Evolutionary conservation across 768 basidiomycete species (phyloP), one percentile per base, ranked within the genome.

Genomic region (Sistotremastrum niveocremeum): DNA sequence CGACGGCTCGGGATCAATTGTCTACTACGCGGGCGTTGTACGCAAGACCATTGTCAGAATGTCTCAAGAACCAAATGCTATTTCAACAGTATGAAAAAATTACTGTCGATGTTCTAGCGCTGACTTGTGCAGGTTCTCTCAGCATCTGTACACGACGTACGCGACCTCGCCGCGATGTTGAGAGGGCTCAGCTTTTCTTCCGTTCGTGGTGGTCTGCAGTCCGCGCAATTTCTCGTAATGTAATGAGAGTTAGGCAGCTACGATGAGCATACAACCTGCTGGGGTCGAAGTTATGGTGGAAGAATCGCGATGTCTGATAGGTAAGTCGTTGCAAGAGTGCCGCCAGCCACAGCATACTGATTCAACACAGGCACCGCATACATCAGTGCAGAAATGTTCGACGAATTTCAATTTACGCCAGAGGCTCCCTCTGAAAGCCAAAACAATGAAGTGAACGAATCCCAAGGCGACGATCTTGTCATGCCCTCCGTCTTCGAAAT

Each of bases 241-340:
- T 49, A 52, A 28, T 33, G 43, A 6, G 42, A 39, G 35, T 42
- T 51, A 87, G 84, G 72, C 79, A 51, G 91, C 85, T 10, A 82
- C 77, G 1, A 66, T 95, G 39, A 77, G 72, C 8, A 70, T 90
- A n/a, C 72, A 76, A 28, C 65, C 72, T 11, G 66, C 69, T 37
- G 91, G 89, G 1, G 64, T 95, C 51, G 74, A 75, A 8, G 72
- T 95, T 31, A 75, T 76, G 12, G 89, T 88, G 7, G 89, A 97
- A 63, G 90, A 95, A 60, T 78, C 84, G 1, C 72, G 83, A 34
- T 79, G 83, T 1, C 66, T 94, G 5, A 68, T 84, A 31, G 91
- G 91, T 87, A 56, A 50, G 69, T 62, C 41, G 3, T 20, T 35
- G 37, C 10, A 34, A 42, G 31, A 34, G 29, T 32, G 3, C 31